Evolutionary conservation across 2,329 filamentous ascomycete genomes (phyloP).

Genomic region (Epichloe brachyelytri): DNA sequence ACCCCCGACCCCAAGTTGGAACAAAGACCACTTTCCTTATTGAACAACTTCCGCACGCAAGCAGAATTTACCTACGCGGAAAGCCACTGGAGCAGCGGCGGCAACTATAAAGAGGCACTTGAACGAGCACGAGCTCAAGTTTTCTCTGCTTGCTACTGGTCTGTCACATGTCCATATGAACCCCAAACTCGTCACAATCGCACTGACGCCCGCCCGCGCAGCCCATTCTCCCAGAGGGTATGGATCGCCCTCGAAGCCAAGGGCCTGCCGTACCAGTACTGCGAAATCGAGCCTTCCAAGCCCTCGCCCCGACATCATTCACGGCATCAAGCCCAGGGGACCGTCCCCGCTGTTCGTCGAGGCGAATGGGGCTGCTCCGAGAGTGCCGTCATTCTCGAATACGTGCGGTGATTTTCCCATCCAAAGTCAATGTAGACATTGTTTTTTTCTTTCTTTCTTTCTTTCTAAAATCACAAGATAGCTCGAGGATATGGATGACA

Average conservation of each 20-base stretch:
- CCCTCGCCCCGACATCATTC: too few relatives aligned
- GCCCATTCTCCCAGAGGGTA: too few relatives aligned
- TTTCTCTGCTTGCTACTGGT: constrained; percentile 85
- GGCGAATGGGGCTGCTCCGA: constrained; percentile 75
- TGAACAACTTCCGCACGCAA: not conserved
- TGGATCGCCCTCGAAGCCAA: too few relatives aligned
- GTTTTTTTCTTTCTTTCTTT: not conserved
- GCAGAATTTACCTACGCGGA: constrained; percentile 58
- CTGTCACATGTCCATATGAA: constrained; percentile 11
- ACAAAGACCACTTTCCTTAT: too few relatives aligned
- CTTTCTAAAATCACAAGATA: constrained; percentile 1
- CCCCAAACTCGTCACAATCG: too few relatives aligned
- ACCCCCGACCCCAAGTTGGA: too few relatives aligned
- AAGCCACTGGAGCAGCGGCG: constrained; percentile 57
- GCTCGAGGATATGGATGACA: constrained; percentile 55
- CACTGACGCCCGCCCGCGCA: too few relatives aligned
- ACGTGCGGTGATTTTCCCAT: constrained; percentile 37
- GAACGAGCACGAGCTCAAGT: constrained; percentile 57
- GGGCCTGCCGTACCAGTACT: too few relatives aligned
- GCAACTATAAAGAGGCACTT: constrained; percentile 56
- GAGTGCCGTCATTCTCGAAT: constrained; percentile 72
- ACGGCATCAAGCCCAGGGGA: constrained; percentile 60
- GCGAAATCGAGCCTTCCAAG: too few relatives aligned
- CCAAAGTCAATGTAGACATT: not conserved
- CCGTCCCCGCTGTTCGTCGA: constrained; percentile 65